Evolutionary conservation across 2,329 filamentous ascomycete species (phyloP).

Genomic region (Niveomyces coronatus): DNA sequence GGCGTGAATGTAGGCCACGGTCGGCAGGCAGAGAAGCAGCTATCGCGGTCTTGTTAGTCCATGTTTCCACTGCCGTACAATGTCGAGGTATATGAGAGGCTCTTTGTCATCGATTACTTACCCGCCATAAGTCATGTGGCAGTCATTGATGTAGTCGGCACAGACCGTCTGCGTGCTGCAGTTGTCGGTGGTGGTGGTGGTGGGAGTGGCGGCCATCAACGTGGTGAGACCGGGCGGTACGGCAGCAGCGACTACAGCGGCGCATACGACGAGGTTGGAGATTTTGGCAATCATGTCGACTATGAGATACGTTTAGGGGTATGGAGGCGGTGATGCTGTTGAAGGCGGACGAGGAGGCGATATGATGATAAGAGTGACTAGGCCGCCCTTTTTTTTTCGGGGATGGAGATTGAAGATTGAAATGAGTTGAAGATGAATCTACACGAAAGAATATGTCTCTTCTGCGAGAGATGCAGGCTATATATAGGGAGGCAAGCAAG

Average conservation of each 20-base stretch:
- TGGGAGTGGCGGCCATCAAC: constrained; percentile 11
- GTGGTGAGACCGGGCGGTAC: constrained; percentile 3
- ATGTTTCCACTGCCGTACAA: constrained; percentile 7
- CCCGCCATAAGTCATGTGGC: constrained; percentile 17
- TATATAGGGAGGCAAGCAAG: too few relatives aligned
- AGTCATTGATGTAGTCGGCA: constrained; percentile 16
- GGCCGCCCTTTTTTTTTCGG: too few relatives aligned
- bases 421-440: too few relatives aligned
- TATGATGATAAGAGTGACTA: too few relatives aligned
- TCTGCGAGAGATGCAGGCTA: too few relatives aligned
- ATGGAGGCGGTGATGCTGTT: not conserved
- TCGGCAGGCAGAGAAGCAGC: constrained; percentile 9
- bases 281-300: constrained; percentile 5
- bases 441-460: too few relatives aligned
- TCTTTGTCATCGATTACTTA: constrained; percentile 12
- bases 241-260: not conserved
- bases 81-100: not conserved
- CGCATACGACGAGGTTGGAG: not conserved
- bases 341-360: too few relatives aligned
- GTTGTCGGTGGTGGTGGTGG: constrained; percentile 4
- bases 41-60: constrained; percentile 13
- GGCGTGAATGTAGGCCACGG: constrained; percentile 11
- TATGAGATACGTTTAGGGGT: too few relatives aligned
- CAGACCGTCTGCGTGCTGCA: constrained; percentile 19
- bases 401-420: too few relatives aligned